phyloP scores from a whole-genome alignment of 176 grass and related monocot species.

The Musa troglodytarum region DNA sequence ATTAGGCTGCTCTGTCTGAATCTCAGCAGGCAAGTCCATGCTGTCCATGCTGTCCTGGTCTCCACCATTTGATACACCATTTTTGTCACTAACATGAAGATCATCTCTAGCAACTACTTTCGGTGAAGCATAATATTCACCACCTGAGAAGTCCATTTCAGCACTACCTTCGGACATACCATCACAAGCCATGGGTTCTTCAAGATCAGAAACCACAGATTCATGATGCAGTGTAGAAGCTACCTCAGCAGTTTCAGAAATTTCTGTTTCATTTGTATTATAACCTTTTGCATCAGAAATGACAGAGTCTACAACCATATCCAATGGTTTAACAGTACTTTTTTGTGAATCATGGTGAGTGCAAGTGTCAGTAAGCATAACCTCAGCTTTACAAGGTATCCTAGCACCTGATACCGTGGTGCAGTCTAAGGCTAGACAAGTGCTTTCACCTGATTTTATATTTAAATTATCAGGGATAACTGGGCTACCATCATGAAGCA shows the following conservation, averaged over 20 bases:
- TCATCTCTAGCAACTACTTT: conserved; percentile 8
- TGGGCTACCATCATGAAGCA: neutral
- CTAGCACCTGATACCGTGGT: neutral
- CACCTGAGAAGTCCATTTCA: conserved; percentile 35
- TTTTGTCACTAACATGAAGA: neutral
- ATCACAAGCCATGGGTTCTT: conserved; percentile 13
- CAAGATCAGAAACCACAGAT: neutral
- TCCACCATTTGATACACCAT: neutral
- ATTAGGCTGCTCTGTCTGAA: neutral
- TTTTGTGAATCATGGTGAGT: neutral
- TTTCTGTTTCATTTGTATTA: neutral
- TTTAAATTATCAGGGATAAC: neutral
- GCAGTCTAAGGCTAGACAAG: neutral
- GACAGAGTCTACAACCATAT: neutral
- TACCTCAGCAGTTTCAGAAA: neutral
- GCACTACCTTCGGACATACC: conserved; percentile 35
- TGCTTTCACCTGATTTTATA: neutral
- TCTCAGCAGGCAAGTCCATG: neutral
- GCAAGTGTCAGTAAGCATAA: neutral
- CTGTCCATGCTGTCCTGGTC: neutral
- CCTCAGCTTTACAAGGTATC: neutral
- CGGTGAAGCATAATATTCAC: conserved; percentile 17
- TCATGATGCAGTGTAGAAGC: neutral
- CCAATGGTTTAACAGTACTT: neutral
- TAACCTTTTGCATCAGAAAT: neutral